Evolutionary conservation across 2,329 filamentous ascomycete species (phyloP), one percentile per base, ranked within the genome.

Genomic region (Ceratocystis cubensis): DNA sequence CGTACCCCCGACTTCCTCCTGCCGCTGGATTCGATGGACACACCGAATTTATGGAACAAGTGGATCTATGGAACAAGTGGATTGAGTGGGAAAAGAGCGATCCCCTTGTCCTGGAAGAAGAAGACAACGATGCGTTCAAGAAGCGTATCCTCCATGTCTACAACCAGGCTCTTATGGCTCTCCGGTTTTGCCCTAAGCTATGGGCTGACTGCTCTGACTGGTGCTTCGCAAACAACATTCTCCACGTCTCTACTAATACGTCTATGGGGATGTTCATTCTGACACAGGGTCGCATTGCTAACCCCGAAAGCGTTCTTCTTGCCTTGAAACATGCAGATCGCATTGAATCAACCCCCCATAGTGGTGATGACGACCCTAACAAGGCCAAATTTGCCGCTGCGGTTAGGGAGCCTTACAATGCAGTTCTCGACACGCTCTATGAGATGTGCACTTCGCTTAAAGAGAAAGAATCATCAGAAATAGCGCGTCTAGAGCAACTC

Each of bases 131-230:
- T 64, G 81, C 84, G 5, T 94, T 88, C 76, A 88, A 88, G 70
- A 83, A 88, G 70, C 87, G 94, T 50, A 84, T 97, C 53, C 76
- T 96, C 6, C 96, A 95, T 75, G 88, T 90, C 70, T 97, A 96
- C 79, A 94, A 91, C 74, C 93, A 96, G 74, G 91, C 93, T 3
- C 78, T 96, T 61, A 96, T 96, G 88, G 88, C 91, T 3, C 78
- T 99, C 66, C 86, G 92, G 63, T 99, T 97, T 76, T 94, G 93
- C 84, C 92, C 94, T 3, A 89, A 96, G 73, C 86, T 96, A 71
- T 99, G 94, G 94, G 92, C 91, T 63, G 91, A 96, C 68, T 93
- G 91, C 8, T 89, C 92, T 0, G 89, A 96, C 70, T 97, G 93
- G 84, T 96, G 90, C 75, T 91, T 91, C 72, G 83, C 88, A 65